phyloP scores from a whole-genome alignment of 208 protist genomes.

The Borovskyia barvae region DNA sequence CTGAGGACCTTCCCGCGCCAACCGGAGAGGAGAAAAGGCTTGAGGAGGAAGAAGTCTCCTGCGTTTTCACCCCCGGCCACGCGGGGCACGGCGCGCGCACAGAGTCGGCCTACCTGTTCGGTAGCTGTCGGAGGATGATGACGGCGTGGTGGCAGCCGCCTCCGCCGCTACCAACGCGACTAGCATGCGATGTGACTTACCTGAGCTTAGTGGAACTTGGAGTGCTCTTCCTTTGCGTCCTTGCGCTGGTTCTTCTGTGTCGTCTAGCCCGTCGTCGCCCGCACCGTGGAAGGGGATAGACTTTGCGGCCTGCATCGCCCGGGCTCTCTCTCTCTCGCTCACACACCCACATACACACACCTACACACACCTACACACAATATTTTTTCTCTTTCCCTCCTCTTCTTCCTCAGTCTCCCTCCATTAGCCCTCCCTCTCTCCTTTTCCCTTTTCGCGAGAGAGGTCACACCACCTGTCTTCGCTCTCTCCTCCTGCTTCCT shows the following conservation, averaged over 20 bases:
- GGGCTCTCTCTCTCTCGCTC: no score
- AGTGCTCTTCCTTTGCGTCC: neutral
- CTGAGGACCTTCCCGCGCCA: no score
- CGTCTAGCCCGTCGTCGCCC: slow-evolving; percentile 1
- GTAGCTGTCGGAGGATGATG: neutral
- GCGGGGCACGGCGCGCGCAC: no score
- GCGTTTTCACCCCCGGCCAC: no score
- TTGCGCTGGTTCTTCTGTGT: neutral
- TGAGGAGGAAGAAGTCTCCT: no score
- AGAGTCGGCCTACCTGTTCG: no score
- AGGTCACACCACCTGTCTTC: neutral
- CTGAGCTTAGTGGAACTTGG: slow-evolving; percentile 10
- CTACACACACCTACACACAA: no score
- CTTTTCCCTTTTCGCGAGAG: neutral
- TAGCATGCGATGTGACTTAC: slow-evolving; percentile 5
- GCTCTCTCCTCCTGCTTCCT: neutral
- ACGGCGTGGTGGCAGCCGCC: slow-evolving; percentile 20
- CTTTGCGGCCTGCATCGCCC: no score
- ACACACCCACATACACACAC: no score
- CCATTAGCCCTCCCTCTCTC: neutral
- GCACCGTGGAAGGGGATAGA: no score
- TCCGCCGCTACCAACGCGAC: neutral
- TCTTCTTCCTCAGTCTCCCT: slow-evolving; percentile 8
- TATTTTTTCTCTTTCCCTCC: no score
- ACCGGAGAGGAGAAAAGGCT: no score